These are phyloP conservation scores for Cystobasidiaceae sp. DNA, from an alignment of 1,284 basidiomycete species.

Conservation along the genomic window DNA sequence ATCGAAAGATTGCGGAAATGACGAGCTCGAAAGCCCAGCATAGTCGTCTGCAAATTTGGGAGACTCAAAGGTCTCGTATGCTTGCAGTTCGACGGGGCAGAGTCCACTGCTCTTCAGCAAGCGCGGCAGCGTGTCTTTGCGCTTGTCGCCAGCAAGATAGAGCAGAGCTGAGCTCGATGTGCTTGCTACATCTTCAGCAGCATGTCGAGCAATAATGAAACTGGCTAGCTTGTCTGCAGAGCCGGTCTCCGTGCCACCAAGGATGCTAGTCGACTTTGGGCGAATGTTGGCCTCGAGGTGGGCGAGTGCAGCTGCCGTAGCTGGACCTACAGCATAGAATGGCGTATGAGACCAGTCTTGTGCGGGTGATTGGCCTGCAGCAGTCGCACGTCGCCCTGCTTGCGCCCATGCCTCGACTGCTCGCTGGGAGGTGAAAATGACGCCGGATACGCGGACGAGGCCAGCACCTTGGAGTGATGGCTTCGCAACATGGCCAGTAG, in stretches of 20 bases:
- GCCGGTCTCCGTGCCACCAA: constrained; percentile 58
- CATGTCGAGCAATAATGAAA: too few relatives aligned
- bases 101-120: constrained; percentile 51
- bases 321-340: constrained; percentile 68
- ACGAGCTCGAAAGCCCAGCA: background rate
- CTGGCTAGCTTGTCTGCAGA: constrained; percentile 61
- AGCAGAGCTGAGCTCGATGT: too few relatives aligned
- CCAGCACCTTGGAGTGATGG: background rate
- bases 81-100: constrained; percentile 4
- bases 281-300: constrained; percentile 49
- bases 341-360: constrained; percentile 55
- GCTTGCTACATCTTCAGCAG: too few relatives aligned
- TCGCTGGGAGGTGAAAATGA: constrained; percentile 66
- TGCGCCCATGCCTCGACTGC: constrained; percentile 62
- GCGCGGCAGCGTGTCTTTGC: constrained; percentile 59
- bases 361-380: constrained; percentile 13
- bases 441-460: constrained; percentile 53
- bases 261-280: constrained; percentile 48
- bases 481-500: constrained; percentile 45
- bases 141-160: constrained; percentile 76
- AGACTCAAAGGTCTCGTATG: constrained; percentile 25
- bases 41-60: constrained; percentile 9
- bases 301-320: constrained; percentile 55
- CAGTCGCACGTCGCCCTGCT: too few relatives aligned
- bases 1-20: background rate